Percentiles rank a stretch among this genome's conserved stretches.
Evolutionary conservation across 371 early-diverging fungal species (phyloP).

Genomic region (Saksenaea vasiformis): DNA sequence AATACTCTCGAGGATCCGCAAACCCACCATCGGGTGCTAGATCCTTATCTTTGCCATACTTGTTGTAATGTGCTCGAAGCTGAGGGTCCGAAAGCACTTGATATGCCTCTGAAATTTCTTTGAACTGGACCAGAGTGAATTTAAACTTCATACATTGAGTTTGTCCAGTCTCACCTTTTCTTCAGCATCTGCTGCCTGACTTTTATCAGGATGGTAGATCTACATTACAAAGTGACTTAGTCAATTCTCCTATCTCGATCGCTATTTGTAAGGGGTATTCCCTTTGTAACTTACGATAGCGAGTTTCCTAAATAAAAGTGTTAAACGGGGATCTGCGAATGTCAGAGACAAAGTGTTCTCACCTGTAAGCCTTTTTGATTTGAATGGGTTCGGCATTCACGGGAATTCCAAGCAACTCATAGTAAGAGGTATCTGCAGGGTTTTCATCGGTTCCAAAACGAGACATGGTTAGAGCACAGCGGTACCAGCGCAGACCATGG

Average conservation of each 20-base stretch:
- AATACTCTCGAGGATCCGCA: conserved; percentile 90
- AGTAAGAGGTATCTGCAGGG: conserved; percentile 77
- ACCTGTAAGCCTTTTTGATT: conserved; percentile 95
- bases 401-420: conserved; percentile 85
- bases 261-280: not conserved
- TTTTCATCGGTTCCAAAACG: conserved; percentile 67
- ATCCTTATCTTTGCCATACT: conserved; percentile 77
- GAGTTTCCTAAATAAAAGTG: conserved; percentile 32
- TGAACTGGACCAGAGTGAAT: conserved; percentile 60
- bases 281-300: conserved; percentile 38
- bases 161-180: conserved; percentile 63
- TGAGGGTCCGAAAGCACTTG: conserved; percentile 92
- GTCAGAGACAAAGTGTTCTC: conserved; percentile 5
- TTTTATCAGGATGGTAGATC: conserved; percentile 97
- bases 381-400: conserved; percentile 79
- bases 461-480: conserved; percentile 25
- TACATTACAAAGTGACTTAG: conserved; percentile 14
- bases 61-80: conserved; percentile 86
- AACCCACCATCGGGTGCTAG: conserved; percentile 75
- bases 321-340: not conserved
- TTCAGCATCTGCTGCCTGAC: conserved; percentile 84
- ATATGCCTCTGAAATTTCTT: conserved; percentile 94
- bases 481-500: not conserved
- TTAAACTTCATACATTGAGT: not conserved
- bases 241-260: not conserved